Percentiles rank a stretch among this genome's conserved stretches.
Conservation (phyloP, 108 stramenopile species). For the Cylindrotheca closterium region DNA sequence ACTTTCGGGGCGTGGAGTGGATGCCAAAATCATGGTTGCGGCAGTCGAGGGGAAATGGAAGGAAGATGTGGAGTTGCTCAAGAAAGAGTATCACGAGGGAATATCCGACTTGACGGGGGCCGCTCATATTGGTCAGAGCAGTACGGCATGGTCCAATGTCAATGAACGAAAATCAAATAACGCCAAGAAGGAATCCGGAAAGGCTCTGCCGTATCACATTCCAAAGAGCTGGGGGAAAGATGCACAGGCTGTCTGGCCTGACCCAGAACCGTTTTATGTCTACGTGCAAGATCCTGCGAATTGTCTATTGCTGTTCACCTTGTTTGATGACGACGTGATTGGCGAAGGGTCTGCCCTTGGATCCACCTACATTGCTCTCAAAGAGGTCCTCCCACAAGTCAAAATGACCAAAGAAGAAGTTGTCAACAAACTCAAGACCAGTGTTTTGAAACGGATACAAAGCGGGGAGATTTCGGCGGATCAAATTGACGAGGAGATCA, state of each 20-base stretch:
- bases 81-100: slow-evolving; percentile 79
- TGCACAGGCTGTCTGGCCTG: slow-evolving; percentile 72
- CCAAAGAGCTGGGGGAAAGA: slow-evolving; percentile 60
- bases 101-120: slow-evolving; percentile 69
- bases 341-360: slow-evolving; percentile 60
- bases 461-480: slow-evolving; percentile 38
- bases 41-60: slow-evolving; percentile 76
- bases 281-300: slow-evolving; percentile 75
- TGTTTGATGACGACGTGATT: slow-evolving; percentile 76
- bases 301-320: slow-evolving; percentile 65
- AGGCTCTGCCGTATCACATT: slow-evolving; percentile 71
- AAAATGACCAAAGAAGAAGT: slow-evolving; percentile 31
- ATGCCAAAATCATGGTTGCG: slow-evolving; percentile 58
- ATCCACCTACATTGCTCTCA: slow-evolving; percentile 49
- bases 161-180: slow-evolving; percentile 52
- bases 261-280: slow-evolving; percentile 72
- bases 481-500: slow-evolving; percentile 36
- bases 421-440: slow-evolving; percentile 39
- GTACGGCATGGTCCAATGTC: slow-evolving; percentile 78
- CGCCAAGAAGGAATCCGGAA: slow-evolving; percentile 42
- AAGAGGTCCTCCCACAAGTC: slow-evolving; percentile 49
- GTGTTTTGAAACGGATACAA: slow-evolving; percentile 42
- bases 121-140: slow-evolving; percentile 71
- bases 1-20: slow-evolving; percentile 68
- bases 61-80: slow-evolving; percentile 67